Conservation (phyloP, 2,329 filamentous ascomycete species). For the Magnaporthiopsis incrustans region DNA sequence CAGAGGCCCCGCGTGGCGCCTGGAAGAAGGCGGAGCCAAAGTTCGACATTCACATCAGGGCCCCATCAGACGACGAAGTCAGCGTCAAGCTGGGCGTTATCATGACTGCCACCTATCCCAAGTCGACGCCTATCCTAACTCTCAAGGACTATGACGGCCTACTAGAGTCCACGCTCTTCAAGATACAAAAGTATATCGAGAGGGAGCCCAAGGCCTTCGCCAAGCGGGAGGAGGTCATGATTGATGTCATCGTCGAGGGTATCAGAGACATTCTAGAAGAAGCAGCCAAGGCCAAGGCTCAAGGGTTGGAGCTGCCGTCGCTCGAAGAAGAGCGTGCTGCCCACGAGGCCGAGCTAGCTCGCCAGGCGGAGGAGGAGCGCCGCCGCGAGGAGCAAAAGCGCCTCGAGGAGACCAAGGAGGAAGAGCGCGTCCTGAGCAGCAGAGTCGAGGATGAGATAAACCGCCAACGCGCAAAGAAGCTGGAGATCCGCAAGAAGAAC, state of each 20-base stretch:
- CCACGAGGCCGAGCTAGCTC: constrained; percentile 65
- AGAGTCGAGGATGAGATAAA: constrained; percentile 67
- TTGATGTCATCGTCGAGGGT: constrained; percentile 58
- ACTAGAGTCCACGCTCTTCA: constrained; percentile 61
- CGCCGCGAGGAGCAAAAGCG: constrained; percentile 45
- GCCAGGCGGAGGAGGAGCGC: constrained; percentile 48
- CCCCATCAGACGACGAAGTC: constrained; percentile 65
- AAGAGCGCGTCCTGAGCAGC: constrained; percentile 61
- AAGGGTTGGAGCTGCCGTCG: constrained; percentile 70
- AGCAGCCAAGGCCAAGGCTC: constrained; percentile 68
- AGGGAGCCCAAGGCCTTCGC: constrained; percentile 47
- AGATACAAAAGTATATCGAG: constrained; percentile 57
- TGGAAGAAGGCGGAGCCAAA: constrained; percentile 87
- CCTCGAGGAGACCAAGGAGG: constrained; percentile 52
- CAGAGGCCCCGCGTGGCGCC: constrained; percentile 61
- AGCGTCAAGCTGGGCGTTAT: constrained; percentile 67
- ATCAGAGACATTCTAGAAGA: constrained; percentile 76
- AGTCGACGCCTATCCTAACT: constrained; percentile 65
- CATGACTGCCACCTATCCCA: constrained; percentile 86
- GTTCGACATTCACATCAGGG: constrained; percentile 73
- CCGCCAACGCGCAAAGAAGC: constrained; percentile 55
- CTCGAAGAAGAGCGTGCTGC: constrained; percentile 81
- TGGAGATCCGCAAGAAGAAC: constrained; percentile 56
- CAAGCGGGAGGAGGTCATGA: constrained; percentile 47
- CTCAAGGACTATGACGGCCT: constrained; percentile 58